Conservation (phyloP, 1,284 basidiomycete genomes). For the Blastosporella zonata region DNA sequence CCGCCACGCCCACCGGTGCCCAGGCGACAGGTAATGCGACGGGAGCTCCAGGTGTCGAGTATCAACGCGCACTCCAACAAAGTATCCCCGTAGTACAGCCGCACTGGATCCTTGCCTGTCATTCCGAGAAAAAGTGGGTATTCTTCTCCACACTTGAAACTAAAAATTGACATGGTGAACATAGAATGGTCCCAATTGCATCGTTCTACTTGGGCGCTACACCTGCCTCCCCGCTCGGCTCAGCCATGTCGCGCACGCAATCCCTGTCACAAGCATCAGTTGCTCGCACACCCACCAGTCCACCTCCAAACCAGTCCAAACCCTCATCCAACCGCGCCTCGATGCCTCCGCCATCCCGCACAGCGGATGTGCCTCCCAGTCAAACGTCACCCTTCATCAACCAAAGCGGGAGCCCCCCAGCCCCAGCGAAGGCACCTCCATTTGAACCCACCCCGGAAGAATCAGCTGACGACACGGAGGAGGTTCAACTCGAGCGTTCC, state of each 20-base stretch:
- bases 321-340: slow-evolving; percentile 50
- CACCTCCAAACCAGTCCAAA: slow-evolving; percentile 28
- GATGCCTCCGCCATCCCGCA: slow-evolving; percentile 54
- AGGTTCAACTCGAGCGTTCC: slow-evolving; percentile 22
- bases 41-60: slow-evolving; percentile 74
- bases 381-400: slow-evolving; percentile 39
- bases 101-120: slow-evolving; percentile 86
- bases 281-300: slow-evolving; percentile 38
- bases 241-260: slow-evolving; percentile 54
- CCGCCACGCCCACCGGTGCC: slow-evolving; percentile 60
- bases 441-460: slow-evolving; percentile 55
- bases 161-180: neutral
- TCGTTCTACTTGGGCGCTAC: slow-evolving; percentile 76
- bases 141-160: neutral
- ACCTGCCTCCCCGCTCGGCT: slow-evolving; percentile 40
- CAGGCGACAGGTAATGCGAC: slow-evolving; percentile 47
- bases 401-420: slow-evolving; percentile 29
- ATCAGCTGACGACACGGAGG: slow-evolving; percentile 30
- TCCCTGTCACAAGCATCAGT: slow-evolving; percentile 74
- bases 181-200: slow-evolving; percentile 84
- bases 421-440: slow-evolving; percentile 21
- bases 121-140: slow-evolving; percentile 74
- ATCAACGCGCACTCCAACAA: slow-evolving; percentile 86
- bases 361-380: slow-evolving; percentile 33
- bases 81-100: slow-evolving; percentile 91